Evolutionary conservation across 2,329 filamentous ascomycete species (phyloP), one percentile per base, ranked within the genome.

Genomic region (Pseudocercospora macadamiae): DNA sequence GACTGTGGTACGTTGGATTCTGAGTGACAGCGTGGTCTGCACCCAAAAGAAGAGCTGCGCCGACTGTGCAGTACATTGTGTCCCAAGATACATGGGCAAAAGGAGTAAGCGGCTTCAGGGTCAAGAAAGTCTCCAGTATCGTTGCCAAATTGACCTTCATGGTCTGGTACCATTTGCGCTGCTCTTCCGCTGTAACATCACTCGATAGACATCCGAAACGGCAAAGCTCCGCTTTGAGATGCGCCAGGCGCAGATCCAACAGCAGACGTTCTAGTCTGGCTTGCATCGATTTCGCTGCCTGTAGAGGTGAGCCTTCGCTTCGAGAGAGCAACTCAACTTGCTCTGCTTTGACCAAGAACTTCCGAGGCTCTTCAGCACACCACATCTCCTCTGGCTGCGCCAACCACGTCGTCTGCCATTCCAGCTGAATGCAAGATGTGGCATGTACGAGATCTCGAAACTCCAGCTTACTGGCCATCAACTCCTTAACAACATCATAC

Each of bases 41-140:
- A 28, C 45, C 54, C 7, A 52, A 30, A 23, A 51, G 18, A 10
- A 57, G 25, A 14, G 54, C 54, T 10, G 54, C 21, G 18, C 54
- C 44, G 1, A 57, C 14, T 3, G 54, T 44, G 30, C 47, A 57
- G 34, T 52, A 51, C 21, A 57, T 34, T 9, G 45, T 18, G 23
- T 57, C 54, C 54, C 54, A 57, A 16, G 54, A 51, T 5, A 49
- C 48, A 16, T 49, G 39, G 4, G 39, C 54, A 9, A 57, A 30
- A 2, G 54, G 45, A 19, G 54, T 48, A 8, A 57, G 54, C 21
- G 45, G 47, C 14, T 57, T 57, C 19, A 57, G 4, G 3, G 30
- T 21, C n/a, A 57, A 23, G 36, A 57, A 57, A 1, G 54, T 42
- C 19, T 44, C 30, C 2, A 57, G 12, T n/a, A 57, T 25, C 12